These are phyloP conservation scores for Emergomyces africanus DNA, from an alignment of 2,329 filamentous ascomycete genomes.

Conservation along the genomic window DNA sequence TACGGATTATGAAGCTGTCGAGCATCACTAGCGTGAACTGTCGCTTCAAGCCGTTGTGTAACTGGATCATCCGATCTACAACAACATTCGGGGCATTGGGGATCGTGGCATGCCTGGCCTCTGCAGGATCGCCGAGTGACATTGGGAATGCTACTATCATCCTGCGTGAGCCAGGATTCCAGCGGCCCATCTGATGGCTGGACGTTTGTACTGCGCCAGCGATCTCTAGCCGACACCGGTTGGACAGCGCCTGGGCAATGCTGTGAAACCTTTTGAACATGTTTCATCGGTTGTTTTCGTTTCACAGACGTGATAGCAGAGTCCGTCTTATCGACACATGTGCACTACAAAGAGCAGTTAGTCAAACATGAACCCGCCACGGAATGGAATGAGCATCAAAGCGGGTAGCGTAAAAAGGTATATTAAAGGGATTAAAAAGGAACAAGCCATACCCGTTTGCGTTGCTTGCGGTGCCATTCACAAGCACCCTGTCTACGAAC, in stretches of 20 bases:
- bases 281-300: neutral
- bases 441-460: conserved; percentile 26
- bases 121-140: neutral
- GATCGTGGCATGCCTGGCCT: neutral
- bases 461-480: conserved; percentile 32
- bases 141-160: neutral
- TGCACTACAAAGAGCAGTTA: neutral
- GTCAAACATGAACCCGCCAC: neutral
- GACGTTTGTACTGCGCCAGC: neutral
- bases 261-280: neutral
- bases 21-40: neutral
- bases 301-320: neutral
- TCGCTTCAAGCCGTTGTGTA: neutral
- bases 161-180: neutral
- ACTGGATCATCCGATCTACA: neutral
- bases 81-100: neutral
- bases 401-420: too few species aligned
- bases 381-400: too few species aligned
- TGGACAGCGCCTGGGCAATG: neutral
- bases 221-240: neutral
- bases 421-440: too few species aligned
- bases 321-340: neutral
- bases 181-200: neutral
- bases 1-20: neutral
- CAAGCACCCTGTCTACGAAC: conserved; percentile 31